Evolutionary conservation across 2,329 filamentous ascomycete species (phyloP).

Genomic region (Pseudofabraea citricarpa): DNA sequence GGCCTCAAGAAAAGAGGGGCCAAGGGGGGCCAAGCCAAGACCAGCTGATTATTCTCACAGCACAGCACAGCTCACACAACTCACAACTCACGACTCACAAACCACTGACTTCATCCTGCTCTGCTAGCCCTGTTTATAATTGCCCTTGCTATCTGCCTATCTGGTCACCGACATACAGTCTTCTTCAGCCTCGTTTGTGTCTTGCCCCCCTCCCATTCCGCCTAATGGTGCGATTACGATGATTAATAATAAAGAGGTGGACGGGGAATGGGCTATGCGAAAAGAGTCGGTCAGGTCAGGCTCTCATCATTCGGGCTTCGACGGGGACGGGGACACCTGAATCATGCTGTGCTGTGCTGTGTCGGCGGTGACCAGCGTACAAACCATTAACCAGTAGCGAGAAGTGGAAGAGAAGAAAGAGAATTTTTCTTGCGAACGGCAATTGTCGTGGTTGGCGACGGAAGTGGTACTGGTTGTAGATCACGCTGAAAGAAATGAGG

Average conservation of each 20-base stretch:
- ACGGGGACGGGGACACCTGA: background rate
- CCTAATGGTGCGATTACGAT: background rate
- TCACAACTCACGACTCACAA: background rate
- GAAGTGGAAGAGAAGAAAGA: too few species aligned
- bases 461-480: too few species aligned
- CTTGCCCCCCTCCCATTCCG: too few species aligned
- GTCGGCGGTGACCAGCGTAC: background rate
- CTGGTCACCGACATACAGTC: too few species aligned
- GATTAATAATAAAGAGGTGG: background rate
- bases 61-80: background rate
- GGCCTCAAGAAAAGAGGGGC: slow-evolving; percentile 3
- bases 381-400: too few species aligned
- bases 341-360: background rate
- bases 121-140: too few species aligned
- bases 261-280: background rate
- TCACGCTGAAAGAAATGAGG: too few species aligned
- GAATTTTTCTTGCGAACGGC: too few species aligned
- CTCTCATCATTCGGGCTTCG: background rate
- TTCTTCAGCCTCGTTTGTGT: too few species aligned
- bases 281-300: background rate
- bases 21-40: background rate
- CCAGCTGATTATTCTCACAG: background rate
- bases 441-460: too few species aligned
- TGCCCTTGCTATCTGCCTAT: too few species aligned
- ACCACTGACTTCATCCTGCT: too few species aligned